phyloP scores from a whole-genome alignment of 1,284 basidiomycete species.

The Trametes polyzona region DNA sequence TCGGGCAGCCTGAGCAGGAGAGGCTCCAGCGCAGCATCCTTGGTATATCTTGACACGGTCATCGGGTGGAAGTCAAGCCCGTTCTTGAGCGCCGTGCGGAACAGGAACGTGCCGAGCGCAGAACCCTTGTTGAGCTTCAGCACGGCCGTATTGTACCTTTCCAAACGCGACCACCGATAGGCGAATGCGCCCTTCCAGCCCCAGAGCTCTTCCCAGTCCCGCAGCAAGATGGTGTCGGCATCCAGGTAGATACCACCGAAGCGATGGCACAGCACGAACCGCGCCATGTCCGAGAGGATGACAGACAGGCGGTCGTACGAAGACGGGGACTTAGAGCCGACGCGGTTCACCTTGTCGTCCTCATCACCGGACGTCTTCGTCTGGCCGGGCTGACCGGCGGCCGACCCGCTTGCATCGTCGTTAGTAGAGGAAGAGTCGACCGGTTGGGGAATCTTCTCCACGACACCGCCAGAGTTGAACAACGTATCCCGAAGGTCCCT shows the following conservation, averaged over 20 bases:
- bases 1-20: constrained; percentile 65
- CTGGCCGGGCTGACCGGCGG: neutral
- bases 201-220: constrained; percentile 78
- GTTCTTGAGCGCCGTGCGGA: constrained; percentile 71
- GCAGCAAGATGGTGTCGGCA: constrained; percentile 69
- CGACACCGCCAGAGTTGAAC: constrained; percentile 70
- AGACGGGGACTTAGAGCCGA: constrained; percentile 30
- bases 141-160: constrained; percentile 76
- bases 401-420: constrained; percentile 16
- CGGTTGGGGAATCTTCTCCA: constrained; percentile 47
- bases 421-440: constrained; percentile 23
- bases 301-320: constrained; percentile 69
- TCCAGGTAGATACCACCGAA: constrained; percentile 75
- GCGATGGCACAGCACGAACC: constrained; percentile 70
- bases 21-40: constrained; percentile 62
- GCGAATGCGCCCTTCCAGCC: constrained; percentile 74
- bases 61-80: constrained; percentile 75
- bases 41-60: constrained; percentile 65
- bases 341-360: constrained; percentile 31
- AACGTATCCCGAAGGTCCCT: constrained; percentile 47
- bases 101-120: constrained; percentile 66
- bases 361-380: constrained; percentile 11
- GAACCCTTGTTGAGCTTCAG: constrained; percentile 66
- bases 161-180: constrained; percentile 67
- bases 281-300: constrained; percentile 72